These are phyloP conservation scores for Didymella keratinophila DNA, from an alignment of 2,329 filamentous ascomycete species.

Conservation along the genomic window DNA sequence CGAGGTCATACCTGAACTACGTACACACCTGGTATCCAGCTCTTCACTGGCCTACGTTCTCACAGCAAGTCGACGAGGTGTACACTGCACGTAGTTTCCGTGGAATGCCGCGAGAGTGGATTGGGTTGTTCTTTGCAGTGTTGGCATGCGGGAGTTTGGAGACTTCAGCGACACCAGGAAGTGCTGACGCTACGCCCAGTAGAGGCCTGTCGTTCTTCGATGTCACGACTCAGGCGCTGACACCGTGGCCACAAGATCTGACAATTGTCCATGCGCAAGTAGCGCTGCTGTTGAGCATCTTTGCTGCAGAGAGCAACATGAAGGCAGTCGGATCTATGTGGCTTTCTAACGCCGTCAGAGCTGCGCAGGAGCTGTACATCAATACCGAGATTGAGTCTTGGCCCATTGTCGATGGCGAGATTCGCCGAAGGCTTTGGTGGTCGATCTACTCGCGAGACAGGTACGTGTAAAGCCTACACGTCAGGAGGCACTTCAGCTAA, in stretches of 20 bases:
- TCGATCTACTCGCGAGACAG: slow-evolving; percentile 89
- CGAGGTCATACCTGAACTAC: slow-evolving; percentile 77
- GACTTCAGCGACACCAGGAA: slow-evolving; percentile 63
- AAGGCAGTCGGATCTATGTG: slow-evolving; percentile 87
- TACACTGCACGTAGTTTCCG: slow-evolving; percentile 71
- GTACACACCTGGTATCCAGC: slow-evolving; percentile 84
- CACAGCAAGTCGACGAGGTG: slow-evolving; percentile 76
- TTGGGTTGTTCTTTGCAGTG: slow-evolving; percentile 81
- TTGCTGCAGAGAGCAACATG: slow-evolving; percentile 83
- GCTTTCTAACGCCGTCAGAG: slow-evolving; percentile 80
- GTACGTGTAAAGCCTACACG: slow-evolving; percentile 50
- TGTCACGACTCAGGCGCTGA: slow-evolving; percentile 71
- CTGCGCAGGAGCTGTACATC: slow-evolving; percentile 83
- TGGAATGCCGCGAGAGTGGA: slow-evolving; percentile 72
- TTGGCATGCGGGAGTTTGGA: slow-evolving; percentile 85
- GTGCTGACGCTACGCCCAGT: slow-evolving; percentile 61
- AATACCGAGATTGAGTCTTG: slow-evolving; percentile 78
- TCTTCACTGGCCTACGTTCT: slow-evolving; percentile 86
- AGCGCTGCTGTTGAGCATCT: slow-evolving; percentile 77
- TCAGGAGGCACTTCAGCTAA: not conserved
- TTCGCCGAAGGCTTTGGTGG: slow-evolving; percentile 92
- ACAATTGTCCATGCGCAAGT: slow-evolving; percentile 77
- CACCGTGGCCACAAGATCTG: slow-evolving; percentile 83
- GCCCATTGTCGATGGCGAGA: slow-evolving; percentile 80
- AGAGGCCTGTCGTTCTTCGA: slow-evolving; percentile 74